Evolutionary conservation across 371 early-diverging fungal species (phyloP).

Genomic region (Funneliformis caledonium): DNA sequence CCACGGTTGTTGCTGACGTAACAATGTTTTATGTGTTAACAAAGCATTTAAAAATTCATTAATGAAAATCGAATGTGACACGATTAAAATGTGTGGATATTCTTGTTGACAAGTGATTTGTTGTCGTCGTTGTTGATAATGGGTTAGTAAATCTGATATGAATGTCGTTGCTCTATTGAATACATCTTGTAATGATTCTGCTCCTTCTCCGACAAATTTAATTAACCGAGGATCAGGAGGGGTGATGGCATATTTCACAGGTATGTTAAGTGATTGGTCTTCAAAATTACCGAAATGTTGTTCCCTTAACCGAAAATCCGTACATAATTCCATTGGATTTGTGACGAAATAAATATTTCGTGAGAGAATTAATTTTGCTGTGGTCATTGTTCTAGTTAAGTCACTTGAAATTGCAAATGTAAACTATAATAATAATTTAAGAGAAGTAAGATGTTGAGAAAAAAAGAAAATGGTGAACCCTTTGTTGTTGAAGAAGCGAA

Average conservation of each 20-base stretch:
- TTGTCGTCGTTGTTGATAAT: neutral
- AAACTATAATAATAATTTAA: neutral
- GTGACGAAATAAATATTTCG: neutral
- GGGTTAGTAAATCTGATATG: neutral
- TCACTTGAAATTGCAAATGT: neutral
- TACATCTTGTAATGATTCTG: neutral
- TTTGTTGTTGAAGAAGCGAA: too few species aligned
- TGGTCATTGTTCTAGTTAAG: neutral
- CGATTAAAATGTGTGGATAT: neutral
- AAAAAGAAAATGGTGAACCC: neutral
- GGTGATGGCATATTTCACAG: neutral
- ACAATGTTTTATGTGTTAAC: neutral
- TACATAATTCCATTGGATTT: neutral
- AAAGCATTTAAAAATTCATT: neutral
- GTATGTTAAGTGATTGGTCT: neutral
- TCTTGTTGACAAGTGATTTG: neutral
- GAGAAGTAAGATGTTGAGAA: neutral
- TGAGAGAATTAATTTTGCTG: neutral
- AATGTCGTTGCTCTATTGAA: neutral
- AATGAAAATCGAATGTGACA: neutral
- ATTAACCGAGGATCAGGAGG: neutral
- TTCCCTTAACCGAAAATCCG: neutral
- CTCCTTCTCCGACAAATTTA: neutral
- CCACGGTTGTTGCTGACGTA: neutral
- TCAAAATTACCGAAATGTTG: constrained; percentile 13